A percentile compares a stretch with the other conserved stretches of the same genome.
Conservation (phyloP, 2,329 filamentous ascomycete species). For the Rhinocladiella similis region DNA sequence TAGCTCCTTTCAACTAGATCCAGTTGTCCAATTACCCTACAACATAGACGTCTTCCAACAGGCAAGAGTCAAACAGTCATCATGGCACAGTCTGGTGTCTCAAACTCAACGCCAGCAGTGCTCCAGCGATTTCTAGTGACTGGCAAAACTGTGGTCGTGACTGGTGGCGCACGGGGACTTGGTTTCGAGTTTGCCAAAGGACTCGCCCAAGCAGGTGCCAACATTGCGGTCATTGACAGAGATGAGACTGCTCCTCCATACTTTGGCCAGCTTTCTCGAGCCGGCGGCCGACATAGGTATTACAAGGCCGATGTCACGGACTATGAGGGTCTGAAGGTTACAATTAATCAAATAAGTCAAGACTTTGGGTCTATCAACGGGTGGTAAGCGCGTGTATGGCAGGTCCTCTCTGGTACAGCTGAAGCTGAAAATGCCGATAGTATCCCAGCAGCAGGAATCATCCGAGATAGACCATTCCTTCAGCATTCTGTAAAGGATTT, state of each 20-base stretch:
- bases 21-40: too few species aligned
- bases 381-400: not conserved
- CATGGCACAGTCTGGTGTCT: too few species aligned
- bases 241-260: not conserved
- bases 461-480: conserved; percentile 10
- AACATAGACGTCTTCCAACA: too few species aligned
- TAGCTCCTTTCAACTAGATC: too few species aligned
- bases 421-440: conserved; percentile 8
- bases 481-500: conserved; percentile 19
- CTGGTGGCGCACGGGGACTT: conserved; percentile 27
- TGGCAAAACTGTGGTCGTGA: conserved; percentile 27
- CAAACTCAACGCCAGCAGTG: not conserved
- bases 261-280: not conserved
- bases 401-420: not conserved
- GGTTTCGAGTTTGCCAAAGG: conserved; percentile 23
- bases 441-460: conserved; percentile 22
- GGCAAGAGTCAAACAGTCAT: too few species aligned
- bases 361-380: conserved; percentile 18
- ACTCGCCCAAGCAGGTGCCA: conserved; percentile 20
- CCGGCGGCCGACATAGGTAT: conserved; percentile 3
- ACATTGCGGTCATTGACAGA: conserved; percentile 12
- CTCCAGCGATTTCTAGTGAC: conserved; percentile 9
- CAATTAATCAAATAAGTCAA: conserved; percentile 2
- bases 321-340: not conserved
- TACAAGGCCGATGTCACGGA: conserved; percentile 13